Conservation (phyloP, 179 eudicot genomes). For the Nepenthes alata region DNA sequence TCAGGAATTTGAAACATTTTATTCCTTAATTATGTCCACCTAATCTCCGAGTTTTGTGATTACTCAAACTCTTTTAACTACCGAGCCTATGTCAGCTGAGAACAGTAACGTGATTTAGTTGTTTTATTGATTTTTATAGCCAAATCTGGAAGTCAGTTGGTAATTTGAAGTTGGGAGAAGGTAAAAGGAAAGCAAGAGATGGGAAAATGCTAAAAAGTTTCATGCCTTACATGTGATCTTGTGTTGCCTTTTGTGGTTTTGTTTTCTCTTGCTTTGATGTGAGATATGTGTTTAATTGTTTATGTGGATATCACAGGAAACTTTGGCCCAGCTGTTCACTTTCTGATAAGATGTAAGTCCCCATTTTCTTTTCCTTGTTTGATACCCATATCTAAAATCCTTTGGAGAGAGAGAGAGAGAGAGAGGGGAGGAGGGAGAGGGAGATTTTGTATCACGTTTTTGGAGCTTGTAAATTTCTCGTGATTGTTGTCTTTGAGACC, state of each 20-base stretch:
- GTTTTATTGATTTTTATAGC: no score
- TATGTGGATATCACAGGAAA: conserved; percentile 7
- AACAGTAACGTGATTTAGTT: no score
- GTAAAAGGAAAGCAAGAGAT: conserved; percentile 5
- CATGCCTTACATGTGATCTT: conserved; percentile 9
- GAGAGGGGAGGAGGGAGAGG: background rate
- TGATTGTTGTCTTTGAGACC: background rate
- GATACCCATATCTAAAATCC: background rate
- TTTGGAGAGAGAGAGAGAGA: conserved; percentile 3
- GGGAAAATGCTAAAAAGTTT: background rate
- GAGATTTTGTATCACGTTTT: background rate
- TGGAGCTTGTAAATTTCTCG: background rate
- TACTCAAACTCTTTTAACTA: no score
- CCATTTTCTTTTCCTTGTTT: background rate
- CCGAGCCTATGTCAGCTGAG: no score
- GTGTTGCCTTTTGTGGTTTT: conserved; percentile 5
- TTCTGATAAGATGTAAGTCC: conserved; percentile 7
- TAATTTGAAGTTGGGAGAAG: conserved; percentile 4
- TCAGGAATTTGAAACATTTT: no score
- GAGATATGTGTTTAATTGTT: conserved; percentile 3
- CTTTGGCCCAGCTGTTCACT: conserved; percentile 8
- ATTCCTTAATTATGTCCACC: no score
- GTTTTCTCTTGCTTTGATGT: conserved; percentile 1
- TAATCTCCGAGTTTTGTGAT: no score
- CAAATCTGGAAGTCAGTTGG: background rate